Evolutionary conservation across 78 protist genomes (phyloP).

Genomic region (Dictyostelium intermedium): DNA sequence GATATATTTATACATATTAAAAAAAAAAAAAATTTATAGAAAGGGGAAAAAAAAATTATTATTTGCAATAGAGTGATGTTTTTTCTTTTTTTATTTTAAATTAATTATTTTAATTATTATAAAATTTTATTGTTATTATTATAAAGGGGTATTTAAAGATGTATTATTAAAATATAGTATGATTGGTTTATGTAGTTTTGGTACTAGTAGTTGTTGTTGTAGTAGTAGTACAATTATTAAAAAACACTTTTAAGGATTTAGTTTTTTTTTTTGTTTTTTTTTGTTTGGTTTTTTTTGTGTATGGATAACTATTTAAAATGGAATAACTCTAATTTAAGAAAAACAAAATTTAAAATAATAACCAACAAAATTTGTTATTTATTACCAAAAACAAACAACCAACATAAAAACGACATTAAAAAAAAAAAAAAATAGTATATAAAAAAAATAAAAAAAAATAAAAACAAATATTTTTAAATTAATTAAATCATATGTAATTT

Average conservation of each 20-base stretch:
- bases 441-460: background rate
- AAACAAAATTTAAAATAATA: background rate
- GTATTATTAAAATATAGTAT: background rate
- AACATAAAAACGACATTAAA: background rate
- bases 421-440: background rate
- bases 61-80: background rate
- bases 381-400: background rate
- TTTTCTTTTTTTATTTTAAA: too few relatives aligned
- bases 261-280: background rate
- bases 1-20: background rate
- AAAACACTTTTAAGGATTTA: background rate
- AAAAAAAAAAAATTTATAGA: background rate
- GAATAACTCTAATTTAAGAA: background rate
- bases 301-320: background rate
- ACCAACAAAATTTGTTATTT: background rate
- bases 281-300: background rate
- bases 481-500: background rate
- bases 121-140: background rate
- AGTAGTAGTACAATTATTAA: background rate
- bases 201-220: background rate
- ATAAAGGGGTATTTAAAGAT: background rate
- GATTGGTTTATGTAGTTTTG: background rate
- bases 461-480: background rate
- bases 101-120: background rate
- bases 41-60: background rate